phyloP scores from a whole-genome alignment of 108 stramenopile species.

The Fragilaria crotonensis region DNA sequence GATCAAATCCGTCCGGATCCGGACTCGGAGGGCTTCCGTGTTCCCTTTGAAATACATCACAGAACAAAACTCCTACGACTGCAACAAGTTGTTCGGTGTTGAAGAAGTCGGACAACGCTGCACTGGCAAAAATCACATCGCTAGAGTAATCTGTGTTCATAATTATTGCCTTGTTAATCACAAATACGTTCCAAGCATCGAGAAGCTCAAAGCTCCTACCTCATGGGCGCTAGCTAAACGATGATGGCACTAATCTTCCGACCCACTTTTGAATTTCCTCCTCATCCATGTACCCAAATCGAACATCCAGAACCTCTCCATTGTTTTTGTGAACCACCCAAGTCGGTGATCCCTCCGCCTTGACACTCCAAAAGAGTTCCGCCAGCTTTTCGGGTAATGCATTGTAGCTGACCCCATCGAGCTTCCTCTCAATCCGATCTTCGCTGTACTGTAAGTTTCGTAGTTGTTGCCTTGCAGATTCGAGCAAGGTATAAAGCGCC shows the following conservation, averaged over 20 bases:
- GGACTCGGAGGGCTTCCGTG: too few relatives aligned
- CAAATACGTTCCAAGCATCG: too few relatives aligned
- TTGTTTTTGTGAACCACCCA: slow-evolving; percentile 7
- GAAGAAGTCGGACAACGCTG: too few relatives aligned
- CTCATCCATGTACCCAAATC: not conserved
- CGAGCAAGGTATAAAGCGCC: not conserved
- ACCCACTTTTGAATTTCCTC: not conserved
- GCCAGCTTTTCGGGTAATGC: slow-evolving; percentile 10
- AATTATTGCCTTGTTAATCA: too few relatives aligned
- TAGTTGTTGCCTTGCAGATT: not conserved
- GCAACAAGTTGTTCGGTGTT: too few relatives aligned
- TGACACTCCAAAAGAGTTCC: slow-evolving; percentile 2
- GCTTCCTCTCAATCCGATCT: not conserved
- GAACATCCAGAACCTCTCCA: slow-evolving; percentile 9
- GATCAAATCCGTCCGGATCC: too few relatives aligned
- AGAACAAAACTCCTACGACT: too few relatives aligned
- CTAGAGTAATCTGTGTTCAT: too few relatives aligned
- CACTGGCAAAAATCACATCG: too few relatives aligned
- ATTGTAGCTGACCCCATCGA: not conserved
- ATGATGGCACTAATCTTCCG: not conserved
- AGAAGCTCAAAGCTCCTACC: too few relatives aligned
- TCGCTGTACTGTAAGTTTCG: not conserved
- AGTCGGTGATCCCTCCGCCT: slow-evolving; percentile 6
- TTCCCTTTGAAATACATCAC: too few relatives aligned
- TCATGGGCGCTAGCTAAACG: too few relatives aligned